phyloP scores from a whole-genome alignment of 306 rosid species.

The Castanea sativa region DNA sequence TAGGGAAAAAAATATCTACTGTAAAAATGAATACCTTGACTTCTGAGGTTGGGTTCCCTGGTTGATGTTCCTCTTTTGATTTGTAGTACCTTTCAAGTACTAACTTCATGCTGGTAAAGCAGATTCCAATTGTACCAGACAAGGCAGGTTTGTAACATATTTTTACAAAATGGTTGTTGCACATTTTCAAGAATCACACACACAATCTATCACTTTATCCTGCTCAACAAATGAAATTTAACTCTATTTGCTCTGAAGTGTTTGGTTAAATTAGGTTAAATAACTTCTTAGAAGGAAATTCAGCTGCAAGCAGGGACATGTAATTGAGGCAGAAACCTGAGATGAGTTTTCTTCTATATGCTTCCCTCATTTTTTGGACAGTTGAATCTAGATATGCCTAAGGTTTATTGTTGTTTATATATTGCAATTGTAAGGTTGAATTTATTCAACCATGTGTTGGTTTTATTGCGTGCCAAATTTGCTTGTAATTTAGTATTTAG shows the following conservation, averaged over 20 bases:
- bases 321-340: not conserved
- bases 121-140: constrained; percentile 26
- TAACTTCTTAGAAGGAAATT: not conserved
- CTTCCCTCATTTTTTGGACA: not conserved
- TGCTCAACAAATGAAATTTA: not conserved
- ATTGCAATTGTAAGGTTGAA: not conserved
- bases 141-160: not conserved
- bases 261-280: not conserved
- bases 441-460: too few relatives aligned
- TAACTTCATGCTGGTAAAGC: constrained; percentile 67
- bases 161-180: not conserved
- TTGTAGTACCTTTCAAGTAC: constrained; percentile 74
- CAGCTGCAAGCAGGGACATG: not conserved
- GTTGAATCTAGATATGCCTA: not conserved
- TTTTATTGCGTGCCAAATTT: too few relatives aligned
- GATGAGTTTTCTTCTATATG: not conserved
- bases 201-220: not conserved
- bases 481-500: too few relatives aligned
- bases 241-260: not conserved
- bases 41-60: constrained; percentile 58
- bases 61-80: constrained; percentile 65
- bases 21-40: constrained; percentile 58
- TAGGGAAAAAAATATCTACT: not conserved
- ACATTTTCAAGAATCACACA: not conserved
- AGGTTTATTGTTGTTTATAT: not conserved